phyloP scores from a whole-genome alignment of 257 asterid species.

The Solanum bulbocastanum region DNA sequence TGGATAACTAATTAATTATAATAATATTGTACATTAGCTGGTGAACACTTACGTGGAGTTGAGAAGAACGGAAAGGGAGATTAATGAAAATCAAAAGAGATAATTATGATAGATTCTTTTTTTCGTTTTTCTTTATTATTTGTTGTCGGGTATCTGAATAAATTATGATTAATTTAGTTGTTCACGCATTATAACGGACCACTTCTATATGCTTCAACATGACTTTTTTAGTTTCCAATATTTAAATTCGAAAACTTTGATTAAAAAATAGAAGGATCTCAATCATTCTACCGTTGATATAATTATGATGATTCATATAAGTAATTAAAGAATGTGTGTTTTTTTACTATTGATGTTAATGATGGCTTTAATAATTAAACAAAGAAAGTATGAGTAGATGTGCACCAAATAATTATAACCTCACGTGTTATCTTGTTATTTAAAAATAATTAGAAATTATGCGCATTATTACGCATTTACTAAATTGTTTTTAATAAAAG shows the following conservation, averaged over 20 bases:
- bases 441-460: not conserved
- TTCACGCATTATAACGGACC: not conserved
- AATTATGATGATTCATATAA: not conserved
- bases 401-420: not conserved
- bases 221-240: rapidly evolving
- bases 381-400: constrained; percentile 1
- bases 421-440: not conserved
- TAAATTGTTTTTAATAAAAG: not conserved
- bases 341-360: not conserved
- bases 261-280: not conserved
- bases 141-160: rapidly evolving
- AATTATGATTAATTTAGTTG: not conserved
- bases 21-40: not conserved
- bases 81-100: not conserved
- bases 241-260: rapidly evolving
- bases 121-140: not conserved
- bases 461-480: not conserved
- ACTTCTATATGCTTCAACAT: not conserved
- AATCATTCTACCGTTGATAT: not conserved
- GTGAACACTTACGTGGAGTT: not conserved
- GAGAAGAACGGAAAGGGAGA: not conserved
- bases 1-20: not conserved
- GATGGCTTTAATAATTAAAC: not conserved
- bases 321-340: not conserved
- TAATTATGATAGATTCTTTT: not conserved